A percentile compares a stretch with the other conserved stretches of the same genome.
Conservation (phyloP, 2,329 filamentous ascomycete species). For the Cylindrodendrum hubeiense region DNA sequence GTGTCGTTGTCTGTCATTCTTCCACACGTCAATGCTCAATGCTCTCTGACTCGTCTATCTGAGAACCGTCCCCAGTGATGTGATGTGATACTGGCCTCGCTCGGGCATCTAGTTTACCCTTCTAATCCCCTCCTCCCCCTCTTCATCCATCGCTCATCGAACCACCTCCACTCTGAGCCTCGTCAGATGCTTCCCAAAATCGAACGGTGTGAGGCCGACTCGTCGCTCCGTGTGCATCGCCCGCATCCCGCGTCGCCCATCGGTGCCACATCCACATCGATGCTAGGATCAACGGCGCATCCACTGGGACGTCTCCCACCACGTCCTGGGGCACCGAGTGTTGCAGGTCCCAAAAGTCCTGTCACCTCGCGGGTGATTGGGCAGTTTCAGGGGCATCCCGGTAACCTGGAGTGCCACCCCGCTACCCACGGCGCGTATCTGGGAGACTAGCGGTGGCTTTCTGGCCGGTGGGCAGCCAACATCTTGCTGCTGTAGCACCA, state of each 20-base stretch:
- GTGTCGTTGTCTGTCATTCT: not conserved
- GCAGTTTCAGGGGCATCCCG: conserved; percentile 4
- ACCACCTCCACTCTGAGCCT: conserved; percentile 37
- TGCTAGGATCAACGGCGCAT: not conserved
- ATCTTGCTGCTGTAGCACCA: not conserved
- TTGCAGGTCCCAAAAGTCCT: conserved; percentile 25
- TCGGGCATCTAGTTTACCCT: conserved; percentile 13
- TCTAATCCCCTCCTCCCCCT: conserved; percentile 24
- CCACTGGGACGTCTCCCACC: not conserved
- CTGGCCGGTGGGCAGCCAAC: not conserved
- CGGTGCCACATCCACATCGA: conserved; percentile 1
- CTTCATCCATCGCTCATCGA: conserved; percentile 30
- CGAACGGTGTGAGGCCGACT: conserved; percentile 41
- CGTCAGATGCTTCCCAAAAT: conserved; percentile 44
- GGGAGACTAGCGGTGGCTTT: conserved; percentile 25
- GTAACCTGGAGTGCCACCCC: not conserved
- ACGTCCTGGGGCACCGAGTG: conserved; percentile 20
- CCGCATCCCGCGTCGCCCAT: conserved; percentile 13
- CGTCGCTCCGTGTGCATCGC: conserved; percentile 17
- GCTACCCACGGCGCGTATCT: conserved; percentile 30
- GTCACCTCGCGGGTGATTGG: conserved; percentile 20
- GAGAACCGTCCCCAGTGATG: conserved; percentile 29
- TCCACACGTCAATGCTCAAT: conserved; percentile 5
- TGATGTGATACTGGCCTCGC: conserved; percentile 36
- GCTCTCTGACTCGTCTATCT: conserved; percentile 17